A percentile compares a stretch with the other conserved stretches of the same genome.
Evolutionary conservation across 441 rosid species (phyloP).

Genomic region (Erysimum pusillum): DNA sequence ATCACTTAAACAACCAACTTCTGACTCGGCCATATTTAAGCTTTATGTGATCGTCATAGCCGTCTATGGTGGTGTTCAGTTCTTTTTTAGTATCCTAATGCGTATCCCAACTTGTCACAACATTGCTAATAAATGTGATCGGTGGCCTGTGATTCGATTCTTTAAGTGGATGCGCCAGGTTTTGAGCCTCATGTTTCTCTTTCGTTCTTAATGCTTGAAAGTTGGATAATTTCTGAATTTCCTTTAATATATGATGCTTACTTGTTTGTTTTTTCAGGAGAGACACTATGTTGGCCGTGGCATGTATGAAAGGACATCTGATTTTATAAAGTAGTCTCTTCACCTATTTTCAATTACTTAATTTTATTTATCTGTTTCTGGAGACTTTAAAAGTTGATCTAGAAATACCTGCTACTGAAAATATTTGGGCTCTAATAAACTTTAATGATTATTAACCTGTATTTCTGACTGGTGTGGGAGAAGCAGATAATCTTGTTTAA

Average conservation of each 20-base stretch:
- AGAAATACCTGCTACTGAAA: conserved; percentile 33
- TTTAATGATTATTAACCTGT: conserved; percentile 24
- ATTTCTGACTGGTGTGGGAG: conserved; percentile 34
- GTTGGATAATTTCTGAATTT: conserved; percentile 18
- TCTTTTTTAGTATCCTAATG: conserved; percentile 89
- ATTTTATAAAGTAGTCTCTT: conserved; percentile 78
- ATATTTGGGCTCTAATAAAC: conserved; percentile 16
- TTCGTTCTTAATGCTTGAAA: conserved; percentile 23
- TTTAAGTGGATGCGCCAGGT: conserved; percentile 99
- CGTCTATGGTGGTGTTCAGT: conserved; percentile 88
- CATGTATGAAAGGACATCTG: conserved; percentile 94
- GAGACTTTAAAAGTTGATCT: conserved; percentile 23
- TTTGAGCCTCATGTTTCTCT: conserved; percentile 37
- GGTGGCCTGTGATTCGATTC: conserved; percentile 80
- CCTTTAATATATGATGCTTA: conserved; percentile 22
- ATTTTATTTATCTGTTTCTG: conserved; percentile 25
- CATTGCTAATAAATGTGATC: conserved; percentile 85
- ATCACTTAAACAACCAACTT: conserved; percentile 70
- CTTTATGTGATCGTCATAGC: conserved; percentile 82
- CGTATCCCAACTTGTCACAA: conserved; percentile 88
- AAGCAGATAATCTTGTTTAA: conserved; percentile 34
- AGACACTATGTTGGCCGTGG: conserved; percentile 96
- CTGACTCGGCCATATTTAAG: conserved; percentile 62
- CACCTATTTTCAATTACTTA: conserved; percentile 23
- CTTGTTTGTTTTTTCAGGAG: conserved; percentile 64